A percentile compares a stretch with the other conserved stretches of the same genome.
Conservation (phyloP, 441 rosid genomes). For the Theobroma grandiflorum region DNA sequence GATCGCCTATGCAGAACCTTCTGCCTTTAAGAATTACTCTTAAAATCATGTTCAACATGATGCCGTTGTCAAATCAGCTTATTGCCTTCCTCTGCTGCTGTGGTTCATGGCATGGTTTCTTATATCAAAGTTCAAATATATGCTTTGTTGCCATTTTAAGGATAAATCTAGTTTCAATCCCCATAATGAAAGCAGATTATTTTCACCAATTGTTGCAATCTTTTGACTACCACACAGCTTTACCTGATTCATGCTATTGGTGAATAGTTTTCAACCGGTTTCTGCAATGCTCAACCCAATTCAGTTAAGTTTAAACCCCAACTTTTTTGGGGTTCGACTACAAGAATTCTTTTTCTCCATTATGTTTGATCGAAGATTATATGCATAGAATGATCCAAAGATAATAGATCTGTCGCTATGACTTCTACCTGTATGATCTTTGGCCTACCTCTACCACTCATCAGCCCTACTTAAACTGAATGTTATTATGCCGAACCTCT, state of each 20-base stretch:
- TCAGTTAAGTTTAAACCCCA: not conserved
- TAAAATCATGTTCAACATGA: not conserved
- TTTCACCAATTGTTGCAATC: not conserved
- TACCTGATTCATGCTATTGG: conserved; percentile 1
- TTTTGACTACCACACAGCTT: not conserved
- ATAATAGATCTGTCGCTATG: not conserved
- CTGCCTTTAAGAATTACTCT: not conserved
- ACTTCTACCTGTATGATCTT: not conserved
- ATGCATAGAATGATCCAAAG: not conserved
- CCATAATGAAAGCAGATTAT: not conserved
- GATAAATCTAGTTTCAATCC: not conserved
- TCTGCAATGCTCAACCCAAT: not conserved
- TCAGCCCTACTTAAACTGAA: not conserved
- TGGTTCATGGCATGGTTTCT: not conserved
- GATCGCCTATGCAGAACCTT: not conserved
- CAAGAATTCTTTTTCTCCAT: not conserved
- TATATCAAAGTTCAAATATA: not conserved
- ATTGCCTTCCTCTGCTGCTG: not conserved
- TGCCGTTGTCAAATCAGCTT: not conserved
- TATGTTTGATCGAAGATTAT: not conserved
- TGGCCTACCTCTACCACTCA: conserved; percentile 1
- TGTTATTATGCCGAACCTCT: not conserved
- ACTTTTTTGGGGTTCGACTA: not conserved
- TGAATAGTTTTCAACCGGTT: not conserved
- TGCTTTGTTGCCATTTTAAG: not conserved